Conservation (phyloP, 2,329 filamentous ascomycete genomes). For the Diplodia seriata region DNA sequence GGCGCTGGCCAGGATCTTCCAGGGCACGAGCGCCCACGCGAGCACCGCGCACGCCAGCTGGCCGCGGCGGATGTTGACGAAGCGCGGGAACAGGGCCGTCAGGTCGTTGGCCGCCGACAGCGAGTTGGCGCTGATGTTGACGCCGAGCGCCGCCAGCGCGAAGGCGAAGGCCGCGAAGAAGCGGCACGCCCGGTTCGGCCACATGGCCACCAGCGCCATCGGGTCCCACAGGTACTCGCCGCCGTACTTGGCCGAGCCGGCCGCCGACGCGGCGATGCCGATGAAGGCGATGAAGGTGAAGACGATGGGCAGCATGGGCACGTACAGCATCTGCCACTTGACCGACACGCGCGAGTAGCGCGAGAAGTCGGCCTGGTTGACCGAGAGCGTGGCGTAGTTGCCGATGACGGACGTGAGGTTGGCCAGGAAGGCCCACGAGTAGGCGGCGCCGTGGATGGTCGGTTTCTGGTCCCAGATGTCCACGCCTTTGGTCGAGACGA, state of each 20-base stretch:
- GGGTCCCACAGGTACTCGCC: conserved; percentile 56
- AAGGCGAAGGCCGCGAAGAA: conserved; percentile 54
- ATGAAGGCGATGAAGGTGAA: conserved; percentile 63
- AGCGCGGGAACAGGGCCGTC: conserved; percentile 59
- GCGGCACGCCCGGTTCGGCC: conserved; percentile 47
- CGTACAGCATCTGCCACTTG: conserved; percentile 59
- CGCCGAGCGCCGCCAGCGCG: conserved; percentile 59
- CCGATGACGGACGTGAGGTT: conserved; percentile 58
- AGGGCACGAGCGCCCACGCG: conserved; percentile 54
- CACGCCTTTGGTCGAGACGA: conserved; percentile 61
- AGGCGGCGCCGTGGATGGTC: conserved; percentile 57
- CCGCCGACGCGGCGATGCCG: conserved; percentile 66
- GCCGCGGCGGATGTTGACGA: conserved; percentile 60
- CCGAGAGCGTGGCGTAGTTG: conserved; percentile 59
- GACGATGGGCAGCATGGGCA: conserved; percentile 59
- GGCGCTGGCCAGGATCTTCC: conserved; percentile 55
- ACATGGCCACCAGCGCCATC: conserved; percentile 49
- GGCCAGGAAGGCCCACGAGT: conserved; percentile 62
- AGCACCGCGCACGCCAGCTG: conserved; percentile 55
- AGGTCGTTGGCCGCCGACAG: conserved; percentile 63
- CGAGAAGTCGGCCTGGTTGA: conserved; percentile 66
- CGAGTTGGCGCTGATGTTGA: conserved; percentile 61
- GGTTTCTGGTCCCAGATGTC: conserved; percentile 57
- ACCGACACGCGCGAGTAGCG: conserved; percentile 58
- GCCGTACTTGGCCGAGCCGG: conserved; percentile 61